Conservation (phyloP, 305 asterid species). For the Fraxinus baroniana region DNA sequence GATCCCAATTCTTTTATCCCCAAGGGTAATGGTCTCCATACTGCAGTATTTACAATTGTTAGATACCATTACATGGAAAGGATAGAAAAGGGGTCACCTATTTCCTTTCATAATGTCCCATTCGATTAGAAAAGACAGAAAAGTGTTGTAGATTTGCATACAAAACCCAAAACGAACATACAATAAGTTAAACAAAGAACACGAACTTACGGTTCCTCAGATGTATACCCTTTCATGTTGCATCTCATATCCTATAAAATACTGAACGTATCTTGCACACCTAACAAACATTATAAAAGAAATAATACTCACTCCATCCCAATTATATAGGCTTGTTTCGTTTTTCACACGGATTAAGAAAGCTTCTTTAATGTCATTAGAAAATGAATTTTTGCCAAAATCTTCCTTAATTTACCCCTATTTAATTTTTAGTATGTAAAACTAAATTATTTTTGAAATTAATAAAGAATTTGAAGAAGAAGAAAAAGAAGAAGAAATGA, state of each 20-base stretch:
- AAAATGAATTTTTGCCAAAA: too few relatives aligned
- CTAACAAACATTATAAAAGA: not conserved
- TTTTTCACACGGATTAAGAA: too few relatives aligned
- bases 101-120: not conserved
- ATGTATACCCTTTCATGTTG: not conserved
- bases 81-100: not conserved
- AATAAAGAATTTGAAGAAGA: too few relatives aligned
- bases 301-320: not conserved
- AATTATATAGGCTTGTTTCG: too few relatives aligned
- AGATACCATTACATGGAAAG: not conserved
- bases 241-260: not conserved
- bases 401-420: too few relatives aligned
- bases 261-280: not conserved
- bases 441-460: too few relatives aligned
- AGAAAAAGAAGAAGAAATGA: too few relatives aligned
- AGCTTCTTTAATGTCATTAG: too few relatives aligned
- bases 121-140: not conserved
- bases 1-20: slow-evolving; percentile 94
- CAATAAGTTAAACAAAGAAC: not conserved
- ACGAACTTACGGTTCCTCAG: not conserved
- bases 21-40: slow-evolving; percentile 93
- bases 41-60: slow-evolving; percentile 44
- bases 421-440: too few relatives aligned
- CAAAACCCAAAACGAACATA: not conserved
- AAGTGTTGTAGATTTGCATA: not conserved